Percentiles rank a stretch among this genome's conserved stretches.
Evolutionary conservation across 2,329 filamentous ascomycete species (phyloP).

Genomic region (Trichophyton benhamiae): DNA sequence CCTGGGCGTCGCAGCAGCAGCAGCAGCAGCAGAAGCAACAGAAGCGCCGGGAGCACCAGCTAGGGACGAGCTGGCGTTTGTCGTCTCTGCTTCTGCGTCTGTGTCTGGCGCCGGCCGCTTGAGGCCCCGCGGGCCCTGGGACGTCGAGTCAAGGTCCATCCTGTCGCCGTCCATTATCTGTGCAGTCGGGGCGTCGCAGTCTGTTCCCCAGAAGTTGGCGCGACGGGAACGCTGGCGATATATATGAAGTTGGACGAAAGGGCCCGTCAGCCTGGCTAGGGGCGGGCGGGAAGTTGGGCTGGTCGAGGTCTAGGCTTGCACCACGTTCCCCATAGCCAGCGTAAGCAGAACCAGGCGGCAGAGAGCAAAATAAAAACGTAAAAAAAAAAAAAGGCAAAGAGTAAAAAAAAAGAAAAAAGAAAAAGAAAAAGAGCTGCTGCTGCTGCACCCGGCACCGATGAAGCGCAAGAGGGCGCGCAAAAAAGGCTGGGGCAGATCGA

Average conservation of each 20-base stretch:
- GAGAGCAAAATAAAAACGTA: not conserved
- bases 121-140: constrained; percentile 25
- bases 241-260: constrained; percentile 4
- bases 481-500: not conserved
- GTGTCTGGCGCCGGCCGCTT: constrained; percentile 41
- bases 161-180: constrained; percentile 17
- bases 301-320: constrained; percentile 4
- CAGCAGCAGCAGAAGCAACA: constrained; percentile 12
- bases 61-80: constrained; percentile 19
- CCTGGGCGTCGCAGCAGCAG: constrained; percentile 30
- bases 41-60: not conserved
- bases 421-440: no score
- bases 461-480: no score
- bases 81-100: constrained; percentile 22
- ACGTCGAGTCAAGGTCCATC: constrained; percentile 33
- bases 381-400: no score
- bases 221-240: not conserved
- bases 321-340: not conserved
- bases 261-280: constrained; percentile 1
- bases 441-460: no score
- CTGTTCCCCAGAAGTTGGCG: not conserved
- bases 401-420: no score
- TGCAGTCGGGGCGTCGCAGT: not conserved
- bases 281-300: constrained; percentile 1
- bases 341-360: not conserved